Percentiles rank a stretch among this genome's conserved stretches.
Evolutionary conservation across 805 yeast species (phyloP).

Genomic region (Candida tibetensis): DNA sequence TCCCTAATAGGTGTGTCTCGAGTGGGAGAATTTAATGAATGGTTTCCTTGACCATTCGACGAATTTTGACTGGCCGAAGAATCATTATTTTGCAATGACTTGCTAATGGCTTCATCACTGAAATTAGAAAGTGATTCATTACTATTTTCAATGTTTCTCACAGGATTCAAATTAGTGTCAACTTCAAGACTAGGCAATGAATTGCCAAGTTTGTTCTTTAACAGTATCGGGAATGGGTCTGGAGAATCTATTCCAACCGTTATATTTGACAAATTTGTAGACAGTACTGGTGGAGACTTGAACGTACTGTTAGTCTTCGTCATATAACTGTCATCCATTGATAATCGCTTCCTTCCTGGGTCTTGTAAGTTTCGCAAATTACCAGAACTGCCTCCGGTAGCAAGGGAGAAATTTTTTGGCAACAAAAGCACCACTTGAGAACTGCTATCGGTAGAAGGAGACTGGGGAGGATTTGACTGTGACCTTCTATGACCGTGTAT

Average conservation of each 20-base stretch:
- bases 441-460: constrained; percentile 12
- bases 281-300: constrained; percentile 6
- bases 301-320: constrained; percentile 1
- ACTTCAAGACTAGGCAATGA: background rate
- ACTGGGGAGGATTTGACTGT: constrained; percentile 27
- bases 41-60: background rate
- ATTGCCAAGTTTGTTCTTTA: background rate
- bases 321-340: constrained; percentile 21
- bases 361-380: constrained; percentile 1
- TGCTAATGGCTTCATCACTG: background rate
- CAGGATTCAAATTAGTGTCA: background rate
- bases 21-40: background rate
- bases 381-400: constrained; percentile 12
- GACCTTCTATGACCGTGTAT: constrained; percentile 27
- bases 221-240: background rate
- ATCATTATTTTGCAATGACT: background rate
- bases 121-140: background rate
- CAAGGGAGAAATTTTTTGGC: constrained; percentile 46
- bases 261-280: constrained; percentile 16
- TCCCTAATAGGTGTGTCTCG: background rate
- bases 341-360: constrained; percentile 23
- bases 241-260: constrained; percentile 14
- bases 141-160: background rate
- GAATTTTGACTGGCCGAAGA: background rate
- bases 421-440: constrained; percentile 48